A percentile compares a stretch with the other conserved stretches of the same genome.
Conservation (phyloP, 2,329 filamentous ascomycete genomes). For the Erysiphe pulchra region DNA sequence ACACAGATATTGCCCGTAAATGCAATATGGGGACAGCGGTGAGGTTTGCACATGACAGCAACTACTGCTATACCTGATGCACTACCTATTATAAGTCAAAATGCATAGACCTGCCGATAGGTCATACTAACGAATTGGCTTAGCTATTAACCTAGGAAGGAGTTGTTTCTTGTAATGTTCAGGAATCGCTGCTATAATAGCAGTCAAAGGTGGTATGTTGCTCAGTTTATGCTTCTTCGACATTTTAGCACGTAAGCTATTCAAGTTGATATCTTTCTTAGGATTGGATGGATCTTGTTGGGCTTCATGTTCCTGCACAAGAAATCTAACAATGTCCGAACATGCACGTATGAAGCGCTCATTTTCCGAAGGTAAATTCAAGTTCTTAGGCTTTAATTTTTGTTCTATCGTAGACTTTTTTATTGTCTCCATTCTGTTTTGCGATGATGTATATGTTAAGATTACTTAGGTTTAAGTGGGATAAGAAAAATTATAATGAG, state of each 20-base stretch:
- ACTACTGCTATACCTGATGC: slow-evolving; percentile 95
- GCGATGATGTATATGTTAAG: too few species aligned
- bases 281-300: slow-evolving; percentile 45
- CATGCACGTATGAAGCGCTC: slow-evolving; percentile 86
- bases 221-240: slow-evolving; percentile 80
- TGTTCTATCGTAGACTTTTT: slow-evolving; percentile 15
- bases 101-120: neutral
- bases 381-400: slow-evolving; percentile 33
- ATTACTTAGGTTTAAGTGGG: too few species aligned
- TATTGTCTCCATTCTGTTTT: neutral
- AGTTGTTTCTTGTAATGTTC: slow-evolving; percentile 99
- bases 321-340: slow-evolving; percentile 75
- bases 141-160: slow-evolving; percentile 81
- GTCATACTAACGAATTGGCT: slow-evolving; percentile 51
- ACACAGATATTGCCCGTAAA: slow-evolving; percentile 99
- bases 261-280: slow-evolving; percentile 77
- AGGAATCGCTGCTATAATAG: slow-evolving; percentile 95
- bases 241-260: slow-evolving; percentile 61
- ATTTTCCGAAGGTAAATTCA: slow-evolving; percentile 69
- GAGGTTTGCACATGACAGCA: slow-evolving; percentile 98
- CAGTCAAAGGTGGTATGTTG: slow-evolving; percentile 73
- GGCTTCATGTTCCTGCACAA: slow-evolving; percentile 85
- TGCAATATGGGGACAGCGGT: slow-evolving; percentile 89
- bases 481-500: too few species aligned
- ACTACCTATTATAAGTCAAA: slow-evolving; percentile 31